Percentiles rank a stretch among this genome's conserved stretches.
phyloP scores from a whole-genome alignment of 2,329 filamentous ascomycete genomes.

The Exophiala calicioides region DNA sequence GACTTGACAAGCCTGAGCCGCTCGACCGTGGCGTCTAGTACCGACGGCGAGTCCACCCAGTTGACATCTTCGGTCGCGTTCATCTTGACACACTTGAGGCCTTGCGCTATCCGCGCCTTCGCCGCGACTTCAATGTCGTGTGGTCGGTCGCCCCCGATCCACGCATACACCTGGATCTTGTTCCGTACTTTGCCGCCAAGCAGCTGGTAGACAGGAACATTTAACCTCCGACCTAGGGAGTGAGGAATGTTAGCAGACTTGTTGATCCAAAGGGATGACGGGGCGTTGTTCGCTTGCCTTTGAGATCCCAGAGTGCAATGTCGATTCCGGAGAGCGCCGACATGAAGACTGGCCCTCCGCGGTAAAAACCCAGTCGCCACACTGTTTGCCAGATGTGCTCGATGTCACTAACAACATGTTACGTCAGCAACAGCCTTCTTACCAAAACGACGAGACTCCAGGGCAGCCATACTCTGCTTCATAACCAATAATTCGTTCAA shows the following conservation, averaged over 20 bases:
- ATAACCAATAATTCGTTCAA: conserved; percentile 61
- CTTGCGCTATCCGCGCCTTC: conserved; percentile 45
- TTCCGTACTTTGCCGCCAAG: conserved; percentile 71
- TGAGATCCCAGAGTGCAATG: conserved; percentile 78
- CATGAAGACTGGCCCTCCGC: conserved; percentile 79
- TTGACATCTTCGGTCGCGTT: conserved; percentile 71
- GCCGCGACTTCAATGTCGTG: conserved; percentile 64
- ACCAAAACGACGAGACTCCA: neutral
- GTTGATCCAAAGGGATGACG: conserved; percentile 37
- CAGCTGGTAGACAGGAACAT: conserved; percentile 71
- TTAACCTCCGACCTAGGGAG: conserved; percentile 49
- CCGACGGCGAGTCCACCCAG: conserved; percentile 71
- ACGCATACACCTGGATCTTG: conserved; percentile 69
- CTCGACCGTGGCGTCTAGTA: conserved; percentile 64
- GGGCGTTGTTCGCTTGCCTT: conserved; percentile 47
- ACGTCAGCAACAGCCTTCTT: neutral
- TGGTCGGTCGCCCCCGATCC: conserved; percentile 73
- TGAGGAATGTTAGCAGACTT: neutral
- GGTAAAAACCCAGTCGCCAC: conserved; percentile 72
- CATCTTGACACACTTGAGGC: conserved; percentile 62
- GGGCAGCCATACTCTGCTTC: conserved; percentile 65
- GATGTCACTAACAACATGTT: conserved; percentile 62
- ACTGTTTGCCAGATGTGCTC: conserved; percentile 71
- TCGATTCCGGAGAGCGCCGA: conserved; percentile 75
- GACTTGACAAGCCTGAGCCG: conserved; percentile 68